A percentile compares a stretch with the other conserved stretches of the same genome.
Evolutionary conservation across 768 basidiomycete genomes (phyloP).

Genomic region (Pulveroboletus frians): DNA sequence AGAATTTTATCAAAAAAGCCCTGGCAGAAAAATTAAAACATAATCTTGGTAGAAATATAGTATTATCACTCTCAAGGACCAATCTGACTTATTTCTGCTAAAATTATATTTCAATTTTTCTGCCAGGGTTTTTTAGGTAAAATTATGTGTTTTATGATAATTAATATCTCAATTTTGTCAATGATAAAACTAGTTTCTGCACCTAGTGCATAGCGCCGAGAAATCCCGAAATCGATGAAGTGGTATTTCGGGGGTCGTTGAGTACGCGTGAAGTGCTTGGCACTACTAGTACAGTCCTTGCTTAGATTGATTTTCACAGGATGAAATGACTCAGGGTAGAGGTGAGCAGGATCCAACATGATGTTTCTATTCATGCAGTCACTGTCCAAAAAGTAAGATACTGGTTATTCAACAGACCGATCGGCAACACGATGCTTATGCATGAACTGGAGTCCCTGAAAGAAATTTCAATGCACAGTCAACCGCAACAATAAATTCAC

Average conservation of each 20-base stretch:
- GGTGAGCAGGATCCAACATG: conserved; percentile 25
- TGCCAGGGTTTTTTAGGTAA: too few relatives aligned
- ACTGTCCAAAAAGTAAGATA: conserved; percentile 6
- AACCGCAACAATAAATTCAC: too few relatives aligned
- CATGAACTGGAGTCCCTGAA: conserved; percentile 25
- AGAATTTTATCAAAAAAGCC: too few relatives aligned
- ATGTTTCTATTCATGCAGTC: conserved; percentile 30
- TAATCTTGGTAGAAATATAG: too few relatives aligned
- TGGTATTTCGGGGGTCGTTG: conserved; percentile 17
- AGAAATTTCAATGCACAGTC: too few relatives aligned
- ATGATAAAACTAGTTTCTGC: too few relatives aligned
- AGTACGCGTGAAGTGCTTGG: conserved; percentile 9
- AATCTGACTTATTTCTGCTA: too few relatives aligned
- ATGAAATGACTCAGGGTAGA: conserved; percentile 30
- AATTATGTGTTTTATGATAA: too few relatives aligned
- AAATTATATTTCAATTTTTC: too few relatives aligned
- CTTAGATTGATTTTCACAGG: conserved; percentile 13
- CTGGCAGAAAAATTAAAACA: too few relatives aligned
- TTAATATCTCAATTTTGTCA: too few relatives aligned
- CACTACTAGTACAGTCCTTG: conserved; percentile 19
- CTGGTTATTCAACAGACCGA: not conserved
- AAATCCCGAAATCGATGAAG: conserved; percentile 19
- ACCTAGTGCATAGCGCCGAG: conserved; percentile 28
- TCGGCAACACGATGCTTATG: conserved; percentile 18
- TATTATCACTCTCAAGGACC: too few relatives aligned